phyloP scores from a whole-genome alignment of 1,284 basidiomycete genomes.

The Wallemia ichthyophaga region DNA sequence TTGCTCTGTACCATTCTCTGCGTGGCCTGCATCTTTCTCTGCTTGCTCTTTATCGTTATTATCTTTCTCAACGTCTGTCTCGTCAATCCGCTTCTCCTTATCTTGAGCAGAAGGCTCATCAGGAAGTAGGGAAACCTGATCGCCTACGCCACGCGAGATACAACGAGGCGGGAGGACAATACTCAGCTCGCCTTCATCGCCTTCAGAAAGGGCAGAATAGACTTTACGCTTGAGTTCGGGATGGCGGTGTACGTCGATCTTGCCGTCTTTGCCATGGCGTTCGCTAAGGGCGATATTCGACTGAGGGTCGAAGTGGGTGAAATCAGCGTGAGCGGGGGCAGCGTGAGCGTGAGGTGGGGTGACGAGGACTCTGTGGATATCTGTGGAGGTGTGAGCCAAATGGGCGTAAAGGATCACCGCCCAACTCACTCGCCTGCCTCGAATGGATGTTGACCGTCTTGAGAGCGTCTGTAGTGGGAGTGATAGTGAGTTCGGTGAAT shows the following conservation, averaged over 20 bases:
- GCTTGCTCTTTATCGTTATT: no score
- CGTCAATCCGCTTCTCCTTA: no score
- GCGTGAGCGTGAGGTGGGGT: conserved; percentile 11
- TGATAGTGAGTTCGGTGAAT: conserved; percentile 65
- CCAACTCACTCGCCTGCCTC: conserved; percentile 40
- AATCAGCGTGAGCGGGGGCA: conserved; percentile 31
- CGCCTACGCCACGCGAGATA: conserved; percentile 19
- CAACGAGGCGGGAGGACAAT: conserved; percentile 63
- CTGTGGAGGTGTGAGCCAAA: conserved; percentile 17
- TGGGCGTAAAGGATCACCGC: conserved; percentile 2
- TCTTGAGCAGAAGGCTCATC: background rate
- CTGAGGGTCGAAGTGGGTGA: conserved; percentile 43
- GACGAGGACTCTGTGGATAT: conserved; percentile 40
- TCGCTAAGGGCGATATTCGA: conserved; percentile 35
- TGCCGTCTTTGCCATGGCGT: conserved; percentile 14
- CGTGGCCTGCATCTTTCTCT: no score
- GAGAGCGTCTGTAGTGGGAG: conserved; percentile 42
- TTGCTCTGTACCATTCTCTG: no score
- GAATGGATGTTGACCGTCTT: conserved; percentile 56
- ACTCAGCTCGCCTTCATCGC: conserved; percentile 74
- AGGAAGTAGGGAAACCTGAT: background rate
- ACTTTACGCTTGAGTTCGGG: conserved; percentile 78
- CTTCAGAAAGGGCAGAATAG: conserved; percentile 63
- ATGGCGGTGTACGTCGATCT: conserved; percentile 54
- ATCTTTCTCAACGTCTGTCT: no score